Percentiles rank a stretch among this genome's conserved stretches.
phyloP scores from a whole-genome alignment of 2,329 filamentous ascomycete genomes.

The Neurospora sp. region DNA sequence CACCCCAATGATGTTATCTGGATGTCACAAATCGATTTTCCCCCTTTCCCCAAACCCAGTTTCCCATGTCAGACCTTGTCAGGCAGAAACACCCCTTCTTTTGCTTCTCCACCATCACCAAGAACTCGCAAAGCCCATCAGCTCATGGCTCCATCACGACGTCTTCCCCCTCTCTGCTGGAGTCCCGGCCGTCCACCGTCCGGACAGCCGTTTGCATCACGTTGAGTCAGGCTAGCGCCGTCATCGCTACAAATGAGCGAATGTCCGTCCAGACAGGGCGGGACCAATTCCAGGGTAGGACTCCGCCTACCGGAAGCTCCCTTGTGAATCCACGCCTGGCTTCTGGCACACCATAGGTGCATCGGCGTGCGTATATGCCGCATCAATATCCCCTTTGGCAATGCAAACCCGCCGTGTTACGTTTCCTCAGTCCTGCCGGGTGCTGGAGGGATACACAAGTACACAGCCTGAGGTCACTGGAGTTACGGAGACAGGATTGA shows the following conservation, averaged over 20 bases:
- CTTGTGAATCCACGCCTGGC: slow-evolving; percentile 2
- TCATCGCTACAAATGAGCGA: slow-evolving; percentile 6
- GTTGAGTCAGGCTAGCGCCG: slow-evolving; percentile 14
- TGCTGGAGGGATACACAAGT: slow-evolving; percentile 5
- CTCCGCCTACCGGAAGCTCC: slow-evolving; percentile 12
- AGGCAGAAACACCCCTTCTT: not conserved
- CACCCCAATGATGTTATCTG: not conserved
- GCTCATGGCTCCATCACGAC: not conserved
- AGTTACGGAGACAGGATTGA: slow-evolving; percentile 14
- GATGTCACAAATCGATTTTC: not conserved
- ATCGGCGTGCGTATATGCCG: slow-evolving; percentile 18
- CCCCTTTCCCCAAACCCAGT: not conserved
- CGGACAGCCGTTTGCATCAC: not conserved
- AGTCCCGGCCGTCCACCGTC: not conserved
- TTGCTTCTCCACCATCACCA: not conserved
- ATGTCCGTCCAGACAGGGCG: slow-evolving; percentile 5
- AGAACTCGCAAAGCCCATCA: not conserved
- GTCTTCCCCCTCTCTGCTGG: not conserved
- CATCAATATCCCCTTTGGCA: slow-evolving; percentile 17
- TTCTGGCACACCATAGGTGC: slow-evolving; percentile 11
- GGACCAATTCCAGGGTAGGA: slow-evolving; percentile 5
- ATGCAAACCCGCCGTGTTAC: slow-evolving; percentile 14
- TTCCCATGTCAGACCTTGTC: not conserved
- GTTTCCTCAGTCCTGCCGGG: not conserved
- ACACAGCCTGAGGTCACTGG: slow-evolving; percentile 3